These are phyloP conservation scores for Kalmusia sp. DNA, from an alignment of 2,329 filamentous ascomycete species.

Conservation along the genomic window DNA sequence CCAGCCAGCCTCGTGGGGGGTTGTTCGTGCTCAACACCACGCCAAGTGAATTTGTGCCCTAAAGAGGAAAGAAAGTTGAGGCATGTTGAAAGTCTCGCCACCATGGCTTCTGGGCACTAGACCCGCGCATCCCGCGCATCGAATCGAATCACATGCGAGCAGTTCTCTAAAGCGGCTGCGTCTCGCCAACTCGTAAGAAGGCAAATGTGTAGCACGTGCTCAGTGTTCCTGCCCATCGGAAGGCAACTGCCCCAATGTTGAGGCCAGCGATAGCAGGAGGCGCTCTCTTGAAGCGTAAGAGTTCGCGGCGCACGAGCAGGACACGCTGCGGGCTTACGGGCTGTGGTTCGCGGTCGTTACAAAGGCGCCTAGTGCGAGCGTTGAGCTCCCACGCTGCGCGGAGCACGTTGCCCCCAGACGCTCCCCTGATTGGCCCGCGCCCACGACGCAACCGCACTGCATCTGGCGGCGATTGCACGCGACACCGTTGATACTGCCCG, in stretches of 20 bases:
- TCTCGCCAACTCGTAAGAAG: background rate
- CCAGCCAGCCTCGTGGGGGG: background rate
- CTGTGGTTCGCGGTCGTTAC: background rate
- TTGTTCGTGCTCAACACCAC: constrained; percentile 1
- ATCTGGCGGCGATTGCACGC: constrained; percentile 8
- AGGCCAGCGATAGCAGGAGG: constrained; percentile 3
- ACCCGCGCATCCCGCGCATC: background rate
- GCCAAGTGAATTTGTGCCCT: constrained; percentile 1
- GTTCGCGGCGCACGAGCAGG: constrained; percentile 9
- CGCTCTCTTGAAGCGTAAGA: background rate
- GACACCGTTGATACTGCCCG: constrained; percentile 12
- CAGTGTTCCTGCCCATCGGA: background rate
- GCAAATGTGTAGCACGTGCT: background rate
- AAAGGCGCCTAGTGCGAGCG: too few relatives aligned
- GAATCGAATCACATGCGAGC: background rate
- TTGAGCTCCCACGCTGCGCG: too few relatives aligned
- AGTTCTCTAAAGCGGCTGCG: background rate
- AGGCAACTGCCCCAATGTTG: constrained; percentile 5
- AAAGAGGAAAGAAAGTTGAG: background rate
- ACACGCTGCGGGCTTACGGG: constrained; percentile 7
- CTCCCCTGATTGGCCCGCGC: constrained; percentile 1
- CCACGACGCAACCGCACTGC: background rate
- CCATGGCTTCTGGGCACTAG: background rate
- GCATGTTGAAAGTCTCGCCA: constrained; percentile 2
- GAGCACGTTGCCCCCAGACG: background rate